These are phyloP conservation scores for Geotrichum reessii DNA, from an alignment of 1,139 yeast genomes.

Conservation along the genomic window DNA sequence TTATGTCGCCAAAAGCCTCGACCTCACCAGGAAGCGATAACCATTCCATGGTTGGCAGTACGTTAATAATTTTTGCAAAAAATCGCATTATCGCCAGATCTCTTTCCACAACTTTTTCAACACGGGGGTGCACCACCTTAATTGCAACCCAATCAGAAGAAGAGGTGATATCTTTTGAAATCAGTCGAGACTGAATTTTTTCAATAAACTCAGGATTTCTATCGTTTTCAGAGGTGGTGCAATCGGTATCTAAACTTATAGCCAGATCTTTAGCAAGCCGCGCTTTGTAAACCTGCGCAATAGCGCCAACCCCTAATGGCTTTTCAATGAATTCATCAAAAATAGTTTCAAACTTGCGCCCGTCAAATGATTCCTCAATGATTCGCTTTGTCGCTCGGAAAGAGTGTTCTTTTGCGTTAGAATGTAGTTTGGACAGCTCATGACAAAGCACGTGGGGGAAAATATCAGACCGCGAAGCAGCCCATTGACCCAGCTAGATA, in stretches of 20 bases:
- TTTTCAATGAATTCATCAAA: slow-evolving; percentile 70
- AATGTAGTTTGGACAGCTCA: slow-evolving; percentile 71
- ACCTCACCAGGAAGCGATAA: slow-evolving; percentile 91
- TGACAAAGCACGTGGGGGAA: slow-evolving; percentile 76
- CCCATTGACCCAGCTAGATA: slow-evolving; percentile 84
- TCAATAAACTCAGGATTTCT: slow-evolving; percentile 8
- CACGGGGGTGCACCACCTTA: slow-evolving; percentile 87
- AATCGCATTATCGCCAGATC: slow-evolving; percentile 79
- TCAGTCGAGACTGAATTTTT: slow-evolving; percentile 13
- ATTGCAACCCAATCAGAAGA: slow-evolving; percentile 70
- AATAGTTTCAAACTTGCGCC: slow-evolving; percentile 59
- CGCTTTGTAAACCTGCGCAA: slow-evolving; percentile 90
- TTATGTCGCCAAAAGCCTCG: slow-evolving; percentile 74
- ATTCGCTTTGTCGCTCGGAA: slow-evolving; percentile 54
- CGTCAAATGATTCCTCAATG: slow-evolving; percentile 57
- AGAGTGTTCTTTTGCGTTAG: slow-evolving; percentile 74
- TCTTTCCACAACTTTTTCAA: slow-evolving; percentile 62
- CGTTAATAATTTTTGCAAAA: slow-evolving; percentile 64
- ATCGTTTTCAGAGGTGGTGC: neutral
- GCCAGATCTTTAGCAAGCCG: slow-evolving; percentile 39
- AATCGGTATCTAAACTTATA: neutral
- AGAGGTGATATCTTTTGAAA: slow-evolving; percentile 26
- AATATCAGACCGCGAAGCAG: slow-evolving; percentile 95
- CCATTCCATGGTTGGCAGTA: slow-evolving; percentile 96
- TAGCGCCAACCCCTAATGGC: slow-evolving; percentile 94